These are phyloP conservation scores for Fagus crenata DNA, from an alignment of 306 rosid species.

Conservation along the genomic window DNA sequence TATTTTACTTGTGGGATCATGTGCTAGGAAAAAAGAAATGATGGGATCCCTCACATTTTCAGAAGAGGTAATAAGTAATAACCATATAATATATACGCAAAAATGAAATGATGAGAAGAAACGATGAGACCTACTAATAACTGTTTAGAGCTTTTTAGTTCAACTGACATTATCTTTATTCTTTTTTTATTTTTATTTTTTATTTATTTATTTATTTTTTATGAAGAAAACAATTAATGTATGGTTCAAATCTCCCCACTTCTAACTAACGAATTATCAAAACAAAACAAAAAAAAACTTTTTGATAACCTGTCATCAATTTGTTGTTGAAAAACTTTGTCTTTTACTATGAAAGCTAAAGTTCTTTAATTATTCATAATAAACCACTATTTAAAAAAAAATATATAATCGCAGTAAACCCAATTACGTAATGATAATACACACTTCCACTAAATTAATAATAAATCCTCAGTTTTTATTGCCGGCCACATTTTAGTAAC, in stretches of 20 bases:
- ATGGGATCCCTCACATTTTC: not conserved
- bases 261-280: too few species aligned
- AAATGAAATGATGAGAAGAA: too few species aligned
- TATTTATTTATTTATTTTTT: too few species aligned
- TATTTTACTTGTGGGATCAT: not conserved
- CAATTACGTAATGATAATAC: not conserved
- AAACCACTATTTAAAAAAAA: not conserved
- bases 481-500: not conserved
- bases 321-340: not conserved
- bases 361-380: not conserved
- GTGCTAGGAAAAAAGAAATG: not conserved
- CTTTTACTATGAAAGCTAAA: constrained; percentile 1
- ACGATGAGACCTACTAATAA: too few species aligned
- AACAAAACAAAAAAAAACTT: too few species aligned
- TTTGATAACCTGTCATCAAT: not conserved
- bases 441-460: not conserved
- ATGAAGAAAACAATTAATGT: too few species aligned
- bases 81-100: not conserved
- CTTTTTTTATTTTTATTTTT: too few species aligned
- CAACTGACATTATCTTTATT: too few species aligned
- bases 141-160: too few species aligned
- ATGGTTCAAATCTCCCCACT: too few species aligned
- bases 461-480: not conserved
- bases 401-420: too few species aligned
- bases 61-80: not conserved